A percentile compares a stretch with the other conserved stretches of the same genome.
These are phyloP conservation scores for Phytophthora cactorum DNA, from an alignment of 352 stramenopile genomes.

Conservation along the genomic window DNA sequence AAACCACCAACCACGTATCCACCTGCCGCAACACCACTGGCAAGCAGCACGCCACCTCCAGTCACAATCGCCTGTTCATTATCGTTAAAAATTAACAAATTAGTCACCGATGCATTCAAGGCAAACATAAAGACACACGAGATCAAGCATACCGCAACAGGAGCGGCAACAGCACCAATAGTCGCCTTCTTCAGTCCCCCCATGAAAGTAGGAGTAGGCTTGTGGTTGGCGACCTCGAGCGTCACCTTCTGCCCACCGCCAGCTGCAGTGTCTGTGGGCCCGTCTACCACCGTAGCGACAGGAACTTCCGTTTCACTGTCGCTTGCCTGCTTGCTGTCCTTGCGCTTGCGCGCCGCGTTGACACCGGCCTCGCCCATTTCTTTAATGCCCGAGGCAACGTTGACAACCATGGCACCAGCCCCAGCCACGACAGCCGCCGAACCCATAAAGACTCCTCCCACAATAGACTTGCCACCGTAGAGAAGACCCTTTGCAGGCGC, in stretches of 20 bases:
- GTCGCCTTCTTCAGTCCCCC: constrained; percentile 88
- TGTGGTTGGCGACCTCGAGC: constrained; percentile 59
- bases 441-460: constrained; percentile 86
- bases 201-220: constrained; percentile 82
- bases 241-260: constrained; percentile 30
- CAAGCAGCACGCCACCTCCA: constrained; percentile 73
- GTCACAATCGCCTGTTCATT: constrained; percentile 69
- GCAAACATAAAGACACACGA: not conserved
- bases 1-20: constrained; percentile 85
- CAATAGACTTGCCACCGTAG: constrained; percentile 85
- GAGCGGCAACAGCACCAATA: constrained; percentile 78
- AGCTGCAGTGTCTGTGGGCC: constrained; percentile 15
- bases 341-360: constrained; percentile 72
- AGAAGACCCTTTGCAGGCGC: constrained; percentile 81
- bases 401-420: constrained; percentile 82
- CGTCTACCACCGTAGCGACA: constrained; percentile 23
- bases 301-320: constrained; percentile 48
- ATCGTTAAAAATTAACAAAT: constrained; percentile 1
- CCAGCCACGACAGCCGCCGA: constrained; percentile 71
- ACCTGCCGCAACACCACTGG: constrained; percentile 77
- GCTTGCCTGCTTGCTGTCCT: constrained; percentile 49
- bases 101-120: constrained; percentile 1
- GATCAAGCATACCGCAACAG: constrained; percentile 66
- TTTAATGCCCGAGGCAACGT: constrained; percentile 83
- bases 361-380: constrained; percentile 89